phyloP scores from a whole-genome alignment of 2,329 filamentous ascomycete genomes.

The Aspergillus sp. region DNA sequence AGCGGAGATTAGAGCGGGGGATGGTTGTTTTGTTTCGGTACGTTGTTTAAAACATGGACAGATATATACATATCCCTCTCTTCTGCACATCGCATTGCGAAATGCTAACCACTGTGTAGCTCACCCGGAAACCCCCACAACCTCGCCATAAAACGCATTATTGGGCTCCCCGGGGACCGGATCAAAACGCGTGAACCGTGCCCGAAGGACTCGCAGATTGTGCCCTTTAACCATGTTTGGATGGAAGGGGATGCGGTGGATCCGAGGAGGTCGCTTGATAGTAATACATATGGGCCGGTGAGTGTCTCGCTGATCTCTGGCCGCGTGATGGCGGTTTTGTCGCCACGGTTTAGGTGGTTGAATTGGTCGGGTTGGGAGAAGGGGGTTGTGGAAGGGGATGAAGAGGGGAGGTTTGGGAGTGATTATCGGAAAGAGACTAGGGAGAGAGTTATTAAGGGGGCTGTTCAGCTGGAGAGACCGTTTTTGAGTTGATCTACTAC shows the following conservation, averaged over 20 bases:
- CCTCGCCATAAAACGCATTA: conserved; percentile 75
- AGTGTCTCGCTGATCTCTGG: conserved; percentile 74
- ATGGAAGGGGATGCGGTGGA: conserved; percentile 81
- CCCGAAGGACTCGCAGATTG: conserved; percentile 52
- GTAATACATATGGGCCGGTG: conserved; percentile 86
- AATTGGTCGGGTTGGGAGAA: conserved; percentile 41
- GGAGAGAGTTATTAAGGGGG: conserved; percentile 38
- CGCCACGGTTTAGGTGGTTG: conserved; percentile 52
- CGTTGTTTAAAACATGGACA: not conserved
- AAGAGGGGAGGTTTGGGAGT: conserved; percentile 22
- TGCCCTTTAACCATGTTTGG: conserved; percentile 89
- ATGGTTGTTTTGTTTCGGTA: conserved; percentile 69
- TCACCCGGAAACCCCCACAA: conserved; percentile 70
- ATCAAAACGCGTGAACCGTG: conserved; percentile 67
- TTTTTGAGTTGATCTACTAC: conserved; percentile 19
- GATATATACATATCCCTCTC: not conserved
- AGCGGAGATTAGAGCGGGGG: conserved; percentile 62
- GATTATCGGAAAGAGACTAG: conserved; percentile 36
- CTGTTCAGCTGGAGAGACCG: conserved; percentile 36
- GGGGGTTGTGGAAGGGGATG: conserved; percentile 25
- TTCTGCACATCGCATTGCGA: not conserved
- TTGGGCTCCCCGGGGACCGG: conserved; percentile 77
- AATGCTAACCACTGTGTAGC: conserved; percentile 42
- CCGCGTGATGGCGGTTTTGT: conserved; percentile 69
- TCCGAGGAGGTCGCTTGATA: conserved; percentile 71